These are phyloP conservation scores for Penicillium pancosmium DNA, from an alignment of 495 filamentous ascomycete species.

Conservation along the genomic window DNA sequence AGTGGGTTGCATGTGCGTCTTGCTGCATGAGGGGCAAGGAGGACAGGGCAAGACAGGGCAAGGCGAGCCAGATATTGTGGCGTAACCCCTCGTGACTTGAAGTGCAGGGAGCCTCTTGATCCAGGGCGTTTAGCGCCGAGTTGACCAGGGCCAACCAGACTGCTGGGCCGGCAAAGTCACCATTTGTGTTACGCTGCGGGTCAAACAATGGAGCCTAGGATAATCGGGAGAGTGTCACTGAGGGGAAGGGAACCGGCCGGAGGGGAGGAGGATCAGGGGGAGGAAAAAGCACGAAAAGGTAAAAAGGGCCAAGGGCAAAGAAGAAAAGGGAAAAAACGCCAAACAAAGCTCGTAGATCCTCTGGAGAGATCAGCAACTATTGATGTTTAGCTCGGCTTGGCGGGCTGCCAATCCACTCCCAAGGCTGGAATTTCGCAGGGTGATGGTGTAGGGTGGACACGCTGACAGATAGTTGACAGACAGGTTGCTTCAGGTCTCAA, in stretches of 20 bases:
- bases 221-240: conserved; percentile 3
- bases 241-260: not conserved
- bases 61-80: conserved; percentile 2
- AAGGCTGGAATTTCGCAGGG: not conserved
- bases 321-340: conserved; percentile 11
- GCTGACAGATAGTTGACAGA: conserved; percentile 15
- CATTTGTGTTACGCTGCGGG: conserved; percentile 13
- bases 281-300: not conserved
- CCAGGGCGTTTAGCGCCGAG: conserved; percentile 28
- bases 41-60: not conserved
- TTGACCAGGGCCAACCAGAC: conserved; percentile 22
- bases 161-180: conserved; percentile 11
- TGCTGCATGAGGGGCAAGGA: conserved; percentile 1
- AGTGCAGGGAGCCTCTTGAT: conserved; percentile 31
- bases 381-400: conserved; percentile 48
- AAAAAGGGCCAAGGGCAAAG: not conserved
- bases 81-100: conserved; percentile 27
- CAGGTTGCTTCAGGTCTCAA: conserved; percentile 29
- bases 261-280: conserved; percentile 1
- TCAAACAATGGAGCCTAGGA: conserved; percentile 14
- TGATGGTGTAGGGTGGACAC: not conserved
- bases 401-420: conserved; percentile 18
- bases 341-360: conserved; percentile 39
- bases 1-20: conserved; percentile 11
- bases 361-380: conserved; percentile 49